A percentile compares a stretch with the other conserved stretches of the same genome.
Evolutionary conservation across 345 rosid species (phyloP).

Genomic region (Sapria himalayana): DNA sequence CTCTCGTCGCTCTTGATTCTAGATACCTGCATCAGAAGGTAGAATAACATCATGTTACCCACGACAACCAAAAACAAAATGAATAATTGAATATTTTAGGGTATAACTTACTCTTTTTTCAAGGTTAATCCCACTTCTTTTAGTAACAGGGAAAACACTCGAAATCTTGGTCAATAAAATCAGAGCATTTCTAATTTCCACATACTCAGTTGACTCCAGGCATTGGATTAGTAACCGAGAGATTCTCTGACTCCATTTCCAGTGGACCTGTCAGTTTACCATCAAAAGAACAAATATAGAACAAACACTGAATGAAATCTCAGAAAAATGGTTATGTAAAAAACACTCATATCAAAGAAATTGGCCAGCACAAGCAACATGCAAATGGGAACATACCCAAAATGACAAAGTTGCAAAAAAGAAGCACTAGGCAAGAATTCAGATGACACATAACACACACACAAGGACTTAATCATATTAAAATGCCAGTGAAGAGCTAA

Average conservation of each 20-base stretch:
- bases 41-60: constrained; percentile 6
- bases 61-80: constrained; percentile 1
- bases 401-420: no score
- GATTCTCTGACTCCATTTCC: constrained; percentile 98
- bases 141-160: constrained; percentile 85
- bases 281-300: constrained; percentile 11
- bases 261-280: constrained; percentile 77
- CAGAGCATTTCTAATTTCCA: constrained; percentile 97
- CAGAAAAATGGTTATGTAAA: no score
- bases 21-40: constrained; percentile 34
- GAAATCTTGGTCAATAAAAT: constrained; percentile 90
- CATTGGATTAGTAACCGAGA: constrained; percentile 82
- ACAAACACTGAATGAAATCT: not conserved
- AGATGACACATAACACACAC: no score
- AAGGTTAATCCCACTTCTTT: constrained; percentile 92
- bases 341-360: no score
- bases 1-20: constrained; percentile 88
- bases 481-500: no score
- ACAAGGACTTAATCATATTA: no score
- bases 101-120: constrained; percentile 69
- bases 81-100: constrained; percentile 4
- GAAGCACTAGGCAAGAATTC: no score
- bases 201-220: constrained; percentile 86
- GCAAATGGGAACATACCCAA: no score
- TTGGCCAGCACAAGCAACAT: no score